Base-by-base conservation (phyloP, 768 basidiomycete genomes). In the Suillus bovinus region DNA sequence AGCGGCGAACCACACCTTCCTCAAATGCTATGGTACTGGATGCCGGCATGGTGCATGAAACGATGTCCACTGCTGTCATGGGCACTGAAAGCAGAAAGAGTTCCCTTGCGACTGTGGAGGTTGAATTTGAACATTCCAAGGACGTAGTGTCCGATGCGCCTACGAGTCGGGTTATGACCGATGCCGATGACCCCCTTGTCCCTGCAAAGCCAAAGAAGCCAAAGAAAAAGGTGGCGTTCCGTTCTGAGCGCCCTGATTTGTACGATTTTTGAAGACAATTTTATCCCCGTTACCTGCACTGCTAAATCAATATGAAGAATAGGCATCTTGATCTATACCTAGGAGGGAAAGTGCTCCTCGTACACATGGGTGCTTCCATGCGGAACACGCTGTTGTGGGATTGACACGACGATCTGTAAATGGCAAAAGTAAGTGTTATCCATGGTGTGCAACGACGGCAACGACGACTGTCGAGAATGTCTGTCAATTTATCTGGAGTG, bases 201-300 rank as follows among this genome's bases (percentile, higher is more conserved):
- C 20, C 63, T 41, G 60, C 63, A 49, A 77, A 74, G 62, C 44
- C 67, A 44, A 85, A 81, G 76, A 84, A 82, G 74, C 67, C 72
- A 4, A 84, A 82, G 76, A 91, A 91, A 78, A 83, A 79, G 61
- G 90, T 92, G 1, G 86, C 81, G 2, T 92, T 93, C 72, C 80
- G 78, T 58, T 83, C 84, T 61, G 88, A 89, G 68, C 77, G 79
- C 62, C 86, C 85, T 34, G 90, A 91, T 64, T 66, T 91, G 74
- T 91, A 91, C 70, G 90, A 89, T 69, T 91, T 90, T 72, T 91
- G 76, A 82, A 39, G 29, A 42, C 22, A 34, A 34, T 27, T 29
- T 13, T 56, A 39, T 56, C 38, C 13, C 38, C 55, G 24, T 56
- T 39, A 24, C 38, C 24, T 56, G 36, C 55, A 11, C 34, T 16